Conservation (phyloP, 2,329 filamentous ascomycete species). For the Penicillium sp. region DNA sequence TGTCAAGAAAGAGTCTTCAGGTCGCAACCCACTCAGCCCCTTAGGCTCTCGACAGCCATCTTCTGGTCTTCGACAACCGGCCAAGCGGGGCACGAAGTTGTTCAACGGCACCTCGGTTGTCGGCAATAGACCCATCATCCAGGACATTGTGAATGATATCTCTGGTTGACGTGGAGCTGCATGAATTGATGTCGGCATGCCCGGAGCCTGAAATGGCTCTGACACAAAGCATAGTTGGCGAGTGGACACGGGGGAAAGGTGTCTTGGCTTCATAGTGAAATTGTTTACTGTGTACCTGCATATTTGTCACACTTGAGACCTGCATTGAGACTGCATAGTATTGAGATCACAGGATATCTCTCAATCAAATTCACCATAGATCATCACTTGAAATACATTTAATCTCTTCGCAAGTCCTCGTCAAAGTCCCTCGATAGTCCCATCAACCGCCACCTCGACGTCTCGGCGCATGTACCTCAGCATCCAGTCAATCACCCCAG, state of each 20-base stretch:
- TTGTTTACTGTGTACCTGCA: not conserved
- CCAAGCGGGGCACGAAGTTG: slow-evolving; percentile 59
- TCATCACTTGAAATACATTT: too few relatives aligned
- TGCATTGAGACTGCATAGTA: not conserved
- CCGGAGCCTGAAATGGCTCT: not conserved
- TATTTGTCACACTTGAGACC: not conserved
- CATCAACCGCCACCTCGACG: not conserved
- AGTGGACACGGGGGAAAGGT: not conserved
- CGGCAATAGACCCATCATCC: slow-evolving; percentile 65
- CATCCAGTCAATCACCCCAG: not conserved
- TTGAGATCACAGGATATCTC: not conserved
- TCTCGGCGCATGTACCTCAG: not conserved
- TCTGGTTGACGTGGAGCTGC: slow-evolving; percentile 23
- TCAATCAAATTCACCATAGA: too few relatives aligned
- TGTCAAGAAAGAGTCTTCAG: slow-evolving; percentile 20
- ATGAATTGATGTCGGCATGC: not conserved
- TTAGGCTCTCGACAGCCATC: slow-evolving; percentile 26
- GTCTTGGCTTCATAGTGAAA: not conserved
- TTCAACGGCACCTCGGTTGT: slow-evolving; percentile 54
- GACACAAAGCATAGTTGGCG: not conserved
- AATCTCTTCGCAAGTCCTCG: too few relatives aligned
- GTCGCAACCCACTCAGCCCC: slow-evolving; percentile 32
- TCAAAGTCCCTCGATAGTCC: not conserved
- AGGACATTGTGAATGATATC: slow-evolving; percentile 73
- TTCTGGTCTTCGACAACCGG: slow-evolving; percentile 50